Evolutionary conservation across 1,284 basidiomycete genomes (phyloP).

Genomic region (Pseudozyma sp.): DNA sequence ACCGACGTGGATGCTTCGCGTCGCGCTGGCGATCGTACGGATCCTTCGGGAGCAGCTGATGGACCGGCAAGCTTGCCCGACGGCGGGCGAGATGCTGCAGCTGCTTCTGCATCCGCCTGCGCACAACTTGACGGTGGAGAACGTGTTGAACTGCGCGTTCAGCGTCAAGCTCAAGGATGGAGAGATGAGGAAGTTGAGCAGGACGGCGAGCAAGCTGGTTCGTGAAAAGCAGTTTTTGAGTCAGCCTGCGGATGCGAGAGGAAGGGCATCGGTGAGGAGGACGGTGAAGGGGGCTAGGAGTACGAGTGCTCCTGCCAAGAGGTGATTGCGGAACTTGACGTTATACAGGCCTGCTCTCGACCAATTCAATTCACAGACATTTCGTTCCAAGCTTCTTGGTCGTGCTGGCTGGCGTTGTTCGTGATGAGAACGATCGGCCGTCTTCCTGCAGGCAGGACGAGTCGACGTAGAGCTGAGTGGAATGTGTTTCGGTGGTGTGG

Average conservation of each 20-base stretch:
- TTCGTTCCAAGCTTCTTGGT: background rate
- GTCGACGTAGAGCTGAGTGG: too few relatives aligned
- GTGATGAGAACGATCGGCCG: too few relatives aligned
- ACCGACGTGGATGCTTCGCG: conserved; percentile 81
- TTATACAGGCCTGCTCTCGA: background rate
- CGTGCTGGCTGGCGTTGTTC: background rate
- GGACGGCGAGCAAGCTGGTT: conserved; percentile 61
- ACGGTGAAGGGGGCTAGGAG: conserved; percentile 15
- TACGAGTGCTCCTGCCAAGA: conserved; percentile 32
- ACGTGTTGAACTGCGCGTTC: conserved; percentile 76
- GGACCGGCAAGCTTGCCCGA: conserved; percentile 71
- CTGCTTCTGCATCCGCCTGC: conserved; percentile 73
- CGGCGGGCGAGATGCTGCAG: conserved; percentile 73
- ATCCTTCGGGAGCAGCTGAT: conserved; percentile 74
- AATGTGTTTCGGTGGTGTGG: too few relatives aligned
- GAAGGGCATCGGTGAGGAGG: conserved; percentile 7
- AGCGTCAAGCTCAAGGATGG: conserved; percentile 83
- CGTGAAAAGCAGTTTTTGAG: conserved; percentile 45
- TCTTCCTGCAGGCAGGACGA: too few relatives aligned
- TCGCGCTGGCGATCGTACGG: conserved; percentile 79
- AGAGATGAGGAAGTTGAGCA: conserved; percentile 77
- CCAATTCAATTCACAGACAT: background rate
- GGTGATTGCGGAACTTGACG: conserved; percentile 4
- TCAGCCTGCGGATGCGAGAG: conserved; percentile 37
- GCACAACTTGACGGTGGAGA: conserved; percentile 65